Base-by-base conservation (phyloP, 768 basidiomycete genomes). In the Mycena sanguinolenta region DNA sequence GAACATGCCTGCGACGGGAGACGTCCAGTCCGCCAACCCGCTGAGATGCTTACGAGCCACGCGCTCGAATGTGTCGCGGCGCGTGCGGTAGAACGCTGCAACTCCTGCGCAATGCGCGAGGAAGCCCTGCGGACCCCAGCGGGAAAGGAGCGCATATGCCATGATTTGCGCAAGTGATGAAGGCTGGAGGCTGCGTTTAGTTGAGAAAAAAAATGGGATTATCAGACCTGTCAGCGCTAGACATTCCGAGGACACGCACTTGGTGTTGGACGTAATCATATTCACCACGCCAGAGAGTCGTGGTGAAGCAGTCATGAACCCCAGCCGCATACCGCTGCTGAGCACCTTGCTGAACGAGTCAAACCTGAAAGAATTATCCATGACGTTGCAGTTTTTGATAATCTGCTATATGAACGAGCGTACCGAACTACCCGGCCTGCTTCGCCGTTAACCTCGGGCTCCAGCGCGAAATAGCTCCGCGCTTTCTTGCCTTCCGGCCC, bases 321-420 rank as follows among this genome's bases (percentile, higher is more conserved):
- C 92, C 58, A 92, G 77, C 19, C 90, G 86, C 79, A 90, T 86
- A 9, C 90, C 89, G 23, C 85, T 80, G 19, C 84, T 85, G 38
- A 86, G 82, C 23, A 93, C 82, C 79, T 94, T 94, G 67, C 88
- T 90, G 66, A 93, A 85, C 63, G 90, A 91, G 75, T 94, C 92
- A 76, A 94, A 92, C 17, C 92, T 87, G 10, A 19, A 1, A 42
- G 7, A 19, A 6, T 17, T 17, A 42, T 42, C 39, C 14, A 42
- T 42, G 14, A 42, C 19, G 19, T 42, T 42, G 10, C 19, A 19
- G 39, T 42, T 16, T 7, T 7, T 42, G 14, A 42, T 16, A 14
- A 13, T 13, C 14, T 12, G 39, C 14, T 16, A 19, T 16, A 17
- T 30, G 7, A 21, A 9, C 6, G 25, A 36, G n/a, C 88, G 81